Percentiles rank a stretch among this genome's conserved stretches.
These are phyloP conservation scores for Piloderma croceum DNA, from an alignment of 768 basidiomycete species.

Conservation along the genomic window DNA sequence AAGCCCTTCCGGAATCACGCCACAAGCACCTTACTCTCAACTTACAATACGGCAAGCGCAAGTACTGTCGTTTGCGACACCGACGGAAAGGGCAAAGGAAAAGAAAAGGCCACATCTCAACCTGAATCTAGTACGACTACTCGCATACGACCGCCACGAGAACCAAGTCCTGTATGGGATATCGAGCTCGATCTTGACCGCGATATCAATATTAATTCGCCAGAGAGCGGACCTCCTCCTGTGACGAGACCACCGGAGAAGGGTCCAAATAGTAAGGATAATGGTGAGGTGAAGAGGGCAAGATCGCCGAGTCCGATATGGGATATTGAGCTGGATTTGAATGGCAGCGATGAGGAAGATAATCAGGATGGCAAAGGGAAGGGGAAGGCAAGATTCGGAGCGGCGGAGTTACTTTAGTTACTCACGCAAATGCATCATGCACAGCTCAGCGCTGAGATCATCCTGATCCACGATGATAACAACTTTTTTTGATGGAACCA, in stretches of 20 bases:
- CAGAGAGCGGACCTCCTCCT: constrained; percentile 15
- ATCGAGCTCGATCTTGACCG: constrained; percentile 55
- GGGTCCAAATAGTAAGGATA: constrained; percentile 11
- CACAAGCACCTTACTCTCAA: constrained; percentile 39
- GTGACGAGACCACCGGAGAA: constrained; percentile 1
- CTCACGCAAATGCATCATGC: too few species aligned
- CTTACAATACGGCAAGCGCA: constrained; percentile 4
- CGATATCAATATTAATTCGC: constrained; percentile 5
- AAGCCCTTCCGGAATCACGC: constrained; percentile 75
- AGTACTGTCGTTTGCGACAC: constrained; percentile 2
- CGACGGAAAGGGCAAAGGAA: constrained; percentile 21
- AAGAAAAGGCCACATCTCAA: background rate
- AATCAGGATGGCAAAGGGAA: background rate
- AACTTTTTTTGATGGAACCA: too few species aligned
- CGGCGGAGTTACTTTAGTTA: too few species aligned
- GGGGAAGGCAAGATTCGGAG: background rate
- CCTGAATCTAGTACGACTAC: constrained; percentile 2
- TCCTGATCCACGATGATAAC: too few species aligned
- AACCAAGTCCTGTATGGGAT: constrained; percentile 65
- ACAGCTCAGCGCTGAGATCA: too few species aligned
- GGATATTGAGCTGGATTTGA: constrained; percentile 48
- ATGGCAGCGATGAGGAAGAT: constrained; percentile 8
- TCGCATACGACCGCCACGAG: constrained; percentile 23
- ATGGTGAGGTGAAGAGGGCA: too few species aligned
- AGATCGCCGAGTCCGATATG: constrained; percentile 25